Conservation (phyloP, 805 yeast species). For the Sungouiozyma ichnusensis region DNA sequence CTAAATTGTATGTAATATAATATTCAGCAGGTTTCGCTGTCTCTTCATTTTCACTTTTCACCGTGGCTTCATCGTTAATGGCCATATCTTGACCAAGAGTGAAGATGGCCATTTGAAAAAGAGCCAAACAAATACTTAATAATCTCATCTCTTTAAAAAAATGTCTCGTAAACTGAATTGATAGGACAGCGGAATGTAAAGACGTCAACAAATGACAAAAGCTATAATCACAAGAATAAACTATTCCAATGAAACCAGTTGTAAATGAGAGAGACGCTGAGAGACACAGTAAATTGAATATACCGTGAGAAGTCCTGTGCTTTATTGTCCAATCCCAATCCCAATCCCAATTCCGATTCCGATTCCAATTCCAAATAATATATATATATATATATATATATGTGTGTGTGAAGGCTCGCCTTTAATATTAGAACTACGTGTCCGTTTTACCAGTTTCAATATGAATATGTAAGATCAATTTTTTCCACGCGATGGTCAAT, state of each 20-base stretch:
- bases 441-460: neutral
- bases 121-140: slow-evolving; percentile 3
- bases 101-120: slow-evolving; percentile 2
- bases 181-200: neutral
- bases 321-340: too few species aligned
- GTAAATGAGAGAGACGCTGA: too few species aligned
- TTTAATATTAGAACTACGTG: neutral
- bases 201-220: neutral
- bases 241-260: neutral
- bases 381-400: too few species aligned
- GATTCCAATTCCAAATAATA: neutral
- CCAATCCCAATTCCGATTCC: too few species aligned
- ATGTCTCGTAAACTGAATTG: neutral
- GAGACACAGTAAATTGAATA: too few species aligned
- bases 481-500: neutral
- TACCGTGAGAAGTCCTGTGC: too few species aligned
- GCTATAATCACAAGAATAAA: neutral
- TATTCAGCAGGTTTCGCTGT: slow-evolving; percentile 25
- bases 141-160: neutral
- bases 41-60: neutral
- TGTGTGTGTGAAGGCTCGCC: neutral
- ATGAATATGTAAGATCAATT: neutral
- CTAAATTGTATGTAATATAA: slow-evolving; percentile 38
- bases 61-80: neutral
- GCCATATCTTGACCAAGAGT: slow-evolving; percentile 4